phyloP scores from a whole-genome alignment of 495 filamentous ascomycete species.

The Penicillium daleae region DNA sequence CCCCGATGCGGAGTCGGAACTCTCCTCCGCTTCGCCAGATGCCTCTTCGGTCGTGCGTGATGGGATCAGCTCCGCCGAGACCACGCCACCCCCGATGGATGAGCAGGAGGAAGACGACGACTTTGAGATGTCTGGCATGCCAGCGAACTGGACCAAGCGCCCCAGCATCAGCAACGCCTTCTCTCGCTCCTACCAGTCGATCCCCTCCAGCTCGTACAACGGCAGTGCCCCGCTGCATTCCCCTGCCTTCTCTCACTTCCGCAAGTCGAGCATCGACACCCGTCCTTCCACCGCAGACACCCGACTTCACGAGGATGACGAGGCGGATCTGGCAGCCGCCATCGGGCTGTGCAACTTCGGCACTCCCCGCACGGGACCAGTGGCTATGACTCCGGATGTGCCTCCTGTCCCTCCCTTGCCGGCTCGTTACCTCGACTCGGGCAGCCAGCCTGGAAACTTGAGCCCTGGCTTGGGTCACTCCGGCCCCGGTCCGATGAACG shows the following conservation, averaged over 20 bases:
- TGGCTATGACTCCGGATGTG: slow-evolving; percentile 72
- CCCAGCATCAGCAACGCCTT: slow-evolving; percentile 65
- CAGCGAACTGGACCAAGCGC: slow-evolving; percentile 42
- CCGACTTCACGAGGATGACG: slow-evolving; percentile 60
- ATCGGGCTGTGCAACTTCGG: slow-evolving; percentile 92
- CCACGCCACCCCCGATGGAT: slow-evolving; percentile 57
- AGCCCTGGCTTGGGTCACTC: slow-evolving; percentile 34
- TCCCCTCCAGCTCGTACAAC: slow-evolving; percentile 59
- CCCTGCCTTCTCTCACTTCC: slow-evolving; percentile 51
- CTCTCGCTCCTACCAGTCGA: slow-evolving; percentile 85
- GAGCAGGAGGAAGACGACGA: slow-evolving; percentile 50
- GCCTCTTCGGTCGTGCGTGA: slow-evolving; percentile 78
- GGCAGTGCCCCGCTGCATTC: slow-evolving; percentile 52
- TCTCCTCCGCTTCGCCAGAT: slow-evolving; percentile 79
- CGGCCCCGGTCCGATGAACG: slow-evolving; percentile 40
- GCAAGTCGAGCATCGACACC: slow-evolving; percentile 62
- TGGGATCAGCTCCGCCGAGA: slow-evolving; percentile 61
- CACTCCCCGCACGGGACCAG: slow-evolving; percentile 72
- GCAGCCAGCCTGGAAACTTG: slow-evolving; percentile 34
- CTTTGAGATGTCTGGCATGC: slow-evolving; percentile 45
- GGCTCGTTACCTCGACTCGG: slow-evolving; percentile 49
- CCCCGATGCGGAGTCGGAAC: slow-evolving; percentile 72
- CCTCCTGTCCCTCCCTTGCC: slow-evolving; percentile 88
- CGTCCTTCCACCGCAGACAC: slow-evolving; percentile 65
- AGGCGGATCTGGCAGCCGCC: slow-evolving; percentile 79